phyloP scores from a whole-genome alignment of 208 protist species.

The Spongospora subterranea region DNA sequence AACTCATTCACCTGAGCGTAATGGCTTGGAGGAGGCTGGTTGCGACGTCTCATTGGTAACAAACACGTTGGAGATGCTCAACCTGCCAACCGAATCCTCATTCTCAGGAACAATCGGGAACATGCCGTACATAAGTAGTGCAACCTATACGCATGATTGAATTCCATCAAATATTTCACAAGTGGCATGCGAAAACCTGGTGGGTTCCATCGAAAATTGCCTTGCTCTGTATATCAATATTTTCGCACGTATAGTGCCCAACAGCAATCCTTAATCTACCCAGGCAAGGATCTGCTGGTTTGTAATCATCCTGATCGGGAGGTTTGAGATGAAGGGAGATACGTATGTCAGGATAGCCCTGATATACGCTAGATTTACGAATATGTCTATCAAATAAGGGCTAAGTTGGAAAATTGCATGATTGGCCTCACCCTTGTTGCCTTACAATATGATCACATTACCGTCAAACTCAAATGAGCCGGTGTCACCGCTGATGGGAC shows the following conservation, averaged over 20 bases:
- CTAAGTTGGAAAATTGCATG: background rate
- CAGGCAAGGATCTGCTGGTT: background rate
- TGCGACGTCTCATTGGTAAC: background rate
- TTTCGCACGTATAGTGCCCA: conserved; percentile 41
- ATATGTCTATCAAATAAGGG: background rate
- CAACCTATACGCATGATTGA: background rate
- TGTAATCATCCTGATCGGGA: background rate
- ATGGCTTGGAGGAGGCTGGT: background rate
- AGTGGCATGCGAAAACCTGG: background rate
- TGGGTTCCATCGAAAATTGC: background rate
- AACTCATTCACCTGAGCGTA: conserved; percentile 18
- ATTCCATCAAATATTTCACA: background rate
- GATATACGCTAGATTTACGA: background rate
- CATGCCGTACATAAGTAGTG: background rate
- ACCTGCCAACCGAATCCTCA: background rate
- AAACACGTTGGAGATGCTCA: background rate
- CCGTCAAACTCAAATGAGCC: conserved; percentile 25
- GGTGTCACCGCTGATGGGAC: background rate
- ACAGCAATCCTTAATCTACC: background rate
- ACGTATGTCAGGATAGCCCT: conserved; percentile 18
- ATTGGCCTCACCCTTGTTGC: background rate
- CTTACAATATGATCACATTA: conserved; percentile 4
- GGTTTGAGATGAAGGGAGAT: background rate
- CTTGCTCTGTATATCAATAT: background rate
- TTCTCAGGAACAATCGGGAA: background rate